These are phyloP conservation scores for Cladosporium halotolerans DNA, from an alignment of 2,329 filamentous ascomycete species.

Conservation along the genomic window DNA sequence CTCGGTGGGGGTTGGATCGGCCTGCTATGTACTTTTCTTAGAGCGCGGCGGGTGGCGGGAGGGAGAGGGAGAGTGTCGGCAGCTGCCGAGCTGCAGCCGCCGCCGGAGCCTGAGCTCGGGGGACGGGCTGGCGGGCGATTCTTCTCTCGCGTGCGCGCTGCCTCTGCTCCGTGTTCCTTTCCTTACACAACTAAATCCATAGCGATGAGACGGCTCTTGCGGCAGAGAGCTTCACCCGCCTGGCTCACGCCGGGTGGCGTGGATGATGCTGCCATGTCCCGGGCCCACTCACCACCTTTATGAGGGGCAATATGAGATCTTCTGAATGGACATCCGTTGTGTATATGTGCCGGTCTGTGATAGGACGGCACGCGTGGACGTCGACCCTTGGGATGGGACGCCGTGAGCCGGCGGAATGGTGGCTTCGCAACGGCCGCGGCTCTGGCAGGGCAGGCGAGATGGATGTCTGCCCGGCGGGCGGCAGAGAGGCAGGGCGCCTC, in stretches of 20 bases:
- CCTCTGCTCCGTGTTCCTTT: conserved; percentile 37
- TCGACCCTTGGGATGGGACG: neutral
- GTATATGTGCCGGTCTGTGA: conserved; percentile 1
- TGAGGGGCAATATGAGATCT: conserved; percentile 37
- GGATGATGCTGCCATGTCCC: conserved; percentile 46
- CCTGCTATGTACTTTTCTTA: neutral
- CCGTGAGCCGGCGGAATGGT: neutral
- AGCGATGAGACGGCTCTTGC: conserved; percentile 64
- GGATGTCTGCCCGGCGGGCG: too few relatives aligned
- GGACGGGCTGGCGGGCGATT: neutral
- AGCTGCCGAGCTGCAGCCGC: neutral
- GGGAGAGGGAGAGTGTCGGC: neutral
- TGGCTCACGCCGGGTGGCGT: conserved; percentile 31
- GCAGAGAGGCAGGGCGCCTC: neutral
- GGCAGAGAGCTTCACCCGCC: conserved; percentile 45
- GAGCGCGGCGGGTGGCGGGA: neutral
- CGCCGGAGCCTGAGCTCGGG: too few relatives aligned
- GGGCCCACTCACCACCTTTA: conserved; percentile 42
- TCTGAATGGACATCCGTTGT: conserved; percentile 36
- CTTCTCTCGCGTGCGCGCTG: conserved; percentile 2
- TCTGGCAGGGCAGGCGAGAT: too few relatives aligned
- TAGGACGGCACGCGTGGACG: neutral
- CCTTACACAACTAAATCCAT: conserved; percentile 71
- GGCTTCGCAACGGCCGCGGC: neutral
- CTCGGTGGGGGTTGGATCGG: neutral